Evolutionary conservation across 768 basidiomycete genomes (phyloP), one percentile per base, ranked within the genome.

Genomic region (Cystobasidium tubakii): DNA sequence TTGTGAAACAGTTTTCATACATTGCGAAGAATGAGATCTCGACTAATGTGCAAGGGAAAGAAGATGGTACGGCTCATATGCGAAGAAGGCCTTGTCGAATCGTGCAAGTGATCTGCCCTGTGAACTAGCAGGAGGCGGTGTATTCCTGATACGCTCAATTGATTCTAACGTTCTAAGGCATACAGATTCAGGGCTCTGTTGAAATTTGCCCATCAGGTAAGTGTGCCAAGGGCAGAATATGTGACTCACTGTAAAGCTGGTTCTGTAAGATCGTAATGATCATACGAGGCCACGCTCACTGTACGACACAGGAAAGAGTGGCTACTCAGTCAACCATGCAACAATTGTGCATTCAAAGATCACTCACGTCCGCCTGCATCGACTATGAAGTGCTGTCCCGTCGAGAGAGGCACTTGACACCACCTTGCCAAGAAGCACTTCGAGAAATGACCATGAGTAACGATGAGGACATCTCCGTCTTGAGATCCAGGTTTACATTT

Each of bases 381-480:
- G 3, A 71, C 69, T 4, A 71, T 62, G 34, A 71, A 71, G 25
- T 71, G 69, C 36, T 55, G 7, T 4, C 66, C 66, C 6, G 43
- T 34, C 44, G 31, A 19, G 39, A 65, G 39, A 53, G 69, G 69
- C 17, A 60, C 1, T 36, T 71, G 13, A 34, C 27, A 29, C 69
- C 69, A 71, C 21, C 69, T 55, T 60, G 69, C 69, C 54, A 55
- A 27, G 69, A 71, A 71, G 55, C 54, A 57, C 36, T 71, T 71
- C 17, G 54, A 57, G 69, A 71, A 71, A 44, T 71, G 69, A 17
- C 69, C 71, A 73, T 73, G 73, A 21, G 62, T 65, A 50, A 73
- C 63, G 46, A 73, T 73, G 19, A 73, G 63, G 7, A 73, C 73
- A 54, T 73, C 73, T 2, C 62, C 73, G 23, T 63, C 73, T n/a